A percentile compares a stretch with the other conserved stretches of the same genome.
Conservation (phyloP, 257 asterid species). For the Fraxinus pennsylvanica region DNA sequence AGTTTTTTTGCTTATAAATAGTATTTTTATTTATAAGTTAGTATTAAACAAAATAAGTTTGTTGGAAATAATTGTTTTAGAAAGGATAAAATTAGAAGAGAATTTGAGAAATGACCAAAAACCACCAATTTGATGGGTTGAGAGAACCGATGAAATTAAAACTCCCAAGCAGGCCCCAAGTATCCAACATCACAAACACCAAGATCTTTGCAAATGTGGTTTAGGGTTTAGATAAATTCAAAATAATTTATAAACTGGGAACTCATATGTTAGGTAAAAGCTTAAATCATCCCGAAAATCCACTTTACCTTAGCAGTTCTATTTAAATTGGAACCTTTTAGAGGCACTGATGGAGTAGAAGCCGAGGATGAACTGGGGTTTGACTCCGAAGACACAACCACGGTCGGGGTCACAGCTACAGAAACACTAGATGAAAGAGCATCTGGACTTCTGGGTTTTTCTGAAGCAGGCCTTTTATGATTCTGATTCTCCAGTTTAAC, state of each 20-base stretch:
- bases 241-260: not conserved
- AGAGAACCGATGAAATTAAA: too few relatives aligned
- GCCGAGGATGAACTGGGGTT: constrained; percentile 49
- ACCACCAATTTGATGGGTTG: too few relatives aligned
- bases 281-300: constrained; percentile 5
- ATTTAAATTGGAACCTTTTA: constrained; percentile 41
- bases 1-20: too few relatives aligned
- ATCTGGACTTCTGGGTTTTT: constrained; percentile 30
- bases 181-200: not conserved
- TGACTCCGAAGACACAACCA: constrained; percentile 40
- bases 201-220: constrained; percentile 14
- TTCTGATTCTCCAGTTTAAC: constrained; percentile 34
- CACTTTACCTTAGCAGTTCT: constrained; percentile 51
- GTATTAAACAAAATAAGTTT: too few relatives aligned
- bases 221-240: not conserved
- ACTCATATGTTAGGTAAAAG: not conserved
- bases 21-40: too few relatives aligned
- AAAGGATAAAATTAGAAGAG: too few relatives aligned
- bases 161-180: too few relatives aligned
- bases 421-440: constrained; percentile 35
- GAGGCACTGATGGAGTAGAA: constrained; percentile 41
- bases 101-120: too few relatives aligned
- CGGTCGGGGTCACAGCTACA: constrained; percentile 32
- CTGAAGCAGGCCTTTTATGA: constrained; percentile 33
- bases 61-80: too few relatives aligned